Percentiles rank a stretch among this genome's conserved stretches.
Conservation (phyloP, 2,329 filamentous ascomycete species). For the Aspergillus sojae region DNA sequence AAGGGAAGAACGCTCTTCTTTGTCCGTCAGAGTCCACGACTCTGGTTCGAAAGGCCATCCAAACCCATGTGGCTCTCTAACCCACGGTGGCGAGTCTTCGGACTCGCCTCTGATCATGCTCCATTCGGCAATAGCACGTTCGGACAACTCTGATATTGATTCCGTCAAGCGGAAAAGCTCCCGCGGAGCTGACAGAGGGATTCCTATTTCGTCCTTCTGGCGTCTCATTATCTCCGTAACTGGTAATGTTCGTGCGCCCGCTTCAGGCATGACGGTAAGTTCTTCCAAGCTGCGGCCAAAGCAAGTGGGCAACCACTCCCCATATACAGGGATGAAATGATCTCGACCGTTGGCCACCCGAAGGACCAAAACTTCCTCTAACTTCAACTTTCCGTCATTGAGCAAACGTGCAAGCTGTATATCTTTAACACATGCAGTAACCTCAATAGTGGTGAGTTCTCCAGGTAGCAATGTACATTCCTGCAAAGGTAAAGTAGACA, state of each 20-base stretch:
- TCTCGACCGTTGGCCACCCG: slow-evolving; percentile 83
- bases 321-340: slow-evolving; percentile 84
- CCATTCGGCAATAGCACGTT: slow-evolving; percentile 64
- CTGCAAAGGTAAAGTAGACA: slow-evolving; percentile 31
- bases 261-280: slow-evolving; percentile 80
- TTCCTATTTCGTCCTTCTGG: slow-evolving; percentile 43
- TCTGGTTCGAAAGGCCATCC: slow-evolving; percentile 63
- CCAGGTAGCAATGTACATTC: slow-evolving; percentile 78
- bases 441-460: slow-evolving; percentile 71
- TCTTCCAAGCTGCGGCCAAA: slow-evolving; percentile 88
- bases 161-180: slow-evolving; percentile 91
- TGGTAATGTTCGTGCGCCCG: slow-evolving; percentile 70
- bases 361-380: slow-evolving; percentile 88
- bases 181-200: slow-evolving; percentile 75
- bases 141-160: slow-evolving; percentile 65
- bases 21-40: slow-evolving; percentile 50
- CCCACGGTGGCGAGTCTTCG: slow-evolving; percentile 53
- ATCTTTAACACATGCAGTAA: slow-evolving; percentile 69
- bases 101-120: slow-evolving; percentile 56
- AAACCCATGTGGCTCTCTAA: slow-evolving; percentile 42
- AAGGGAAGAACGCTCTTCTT: slow-evolving; percentile 46
- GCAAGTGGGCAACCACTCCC: slow-evolving; percentile 76
- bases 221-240: slow-evolving; percentile 27
- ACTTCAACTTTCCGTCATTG: slow-evolving; percentile 65
- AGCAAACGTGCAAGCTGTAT: slow-evolving; percentile 67